These are phyloP conservation scores for Cladorrhinum sp. DNA, from an alignment of 2,329 filamentous ascomycete species.

Conservation along the genomic window DNA sequence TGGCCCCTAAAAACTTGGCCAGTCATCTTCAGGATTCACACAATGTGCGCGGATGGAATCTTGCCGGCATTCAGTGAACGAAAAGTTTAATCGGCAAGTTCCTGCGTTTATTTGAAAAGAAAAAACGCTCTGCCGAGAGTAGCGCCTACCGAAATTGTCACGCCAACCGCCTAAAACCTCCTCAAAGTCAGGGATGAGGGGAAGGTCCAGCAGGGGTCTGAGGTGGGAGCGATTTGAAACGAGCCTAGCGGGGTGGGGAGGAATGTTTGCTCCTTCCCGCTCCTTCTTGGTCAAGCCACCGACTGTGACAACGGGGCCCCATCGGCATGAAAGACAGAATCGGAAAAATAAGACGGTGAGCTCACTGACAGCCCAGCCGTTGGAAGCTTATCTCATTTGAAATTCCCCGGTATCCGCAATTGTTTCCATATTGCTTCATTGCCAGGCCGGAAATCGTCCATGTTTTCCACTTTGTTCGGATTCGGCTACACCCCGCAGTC, in stretches of 20 bases:
- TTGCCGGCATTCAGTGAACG: neutral
- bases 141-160: slow-evolving; percentile 1
- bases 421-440: neutral
- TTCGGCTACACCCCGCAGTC: neutral
- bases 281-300: neutral
- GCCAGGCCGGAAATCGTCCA: neutral
- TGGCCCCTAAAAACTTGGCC: neutral
- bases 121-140: slow-evolving; percentile 4
- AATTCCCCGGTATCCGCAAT: neutral
- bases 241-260: slow-evolving; percentile 20
- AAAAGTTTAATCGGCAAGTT: neutral
- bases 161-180: neutral
- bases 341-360: slow-evolving; percentile 2
- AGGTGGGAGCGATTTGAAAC: slow-evolving; percentile 17
- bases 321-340: neutral
- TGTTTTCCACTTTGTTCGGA: neutral
- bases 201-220: neutral
- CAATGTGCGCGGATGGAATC: neutral
- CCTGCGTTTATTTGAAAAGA: neutral
- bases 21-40: neutral
- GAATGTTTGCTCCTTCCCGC: neutral
- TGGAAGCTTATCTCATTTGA: slow-evolving; percentile 4
- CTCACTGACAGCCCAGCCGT: neutral
- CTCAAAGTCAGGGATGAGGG: neutral
- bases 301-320: neutral